These are phyloP conservation scores for Hypoxylon sp. DNA, from an alignment of 2,329 filamentous ascomycete species.

Conservation along the genomic window DNA sequence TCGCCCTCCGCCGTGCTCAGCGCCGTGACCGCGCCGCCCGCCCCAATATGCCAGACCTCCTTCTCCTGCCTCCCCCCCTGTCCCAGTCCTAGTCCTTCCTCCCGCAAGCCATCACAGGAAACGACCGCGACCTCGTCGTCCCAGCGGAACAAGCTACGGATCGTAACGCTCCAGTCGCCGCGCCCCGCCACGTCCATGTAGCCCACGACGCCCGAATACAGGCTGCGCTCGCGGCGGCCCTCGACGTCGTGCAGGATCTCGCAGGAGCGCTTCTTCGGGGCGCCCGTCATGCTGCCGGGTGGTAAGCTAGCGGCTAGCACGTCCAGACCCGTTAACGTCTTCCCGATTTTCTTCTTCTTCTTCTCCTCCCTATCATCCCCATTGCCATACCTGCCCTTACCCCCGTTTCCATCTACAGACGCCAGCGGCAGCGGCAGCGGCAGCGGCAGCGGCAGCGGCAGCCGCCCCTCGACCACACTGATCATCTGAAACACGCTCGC, in stretches of 20 bases:
- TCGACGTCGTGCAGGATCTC: slow-evolving; percentile 82
- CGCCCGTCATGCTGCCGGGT: slow-evolving; percentile 95
- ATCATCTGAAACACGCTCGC: slow-evolving; percentile 92
- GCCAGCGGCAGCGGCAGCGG: too few relatives aligned
- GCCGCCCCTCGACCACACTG: slow-evolving; percentile 81
- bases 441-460: slow-evolving; percentile 52
- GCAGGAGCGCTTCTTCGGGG: slow-evolving; percentile 92
- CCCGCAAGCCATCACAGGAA: too few relatives aligned
- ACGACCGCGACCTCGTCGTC: slow-evolving; percentile 64
- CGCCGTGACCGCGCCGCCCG: slow-evolving; percentile 89
- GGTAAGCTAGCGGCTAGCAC: slow-evolving; percentile 83
- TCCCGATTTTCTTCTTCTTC: too few relatives aligned
- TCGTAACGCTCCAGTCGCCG: slow-evolving; percentile 92
- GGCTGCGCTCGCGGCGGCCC: slow-evolving; percentile 69
- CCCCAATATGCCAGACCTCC: slow-evolving; percentile 85
- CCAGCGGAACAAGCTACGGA: slow-evolving; percentile 82
- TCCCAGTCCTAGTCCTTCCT: too few relatives aligned
- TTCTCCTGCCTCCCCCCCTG: slow-evolving; percentile 48
- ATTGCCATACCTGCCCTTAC: too few relatives aligned
- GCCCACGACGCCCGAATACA: slow-evolving; percentile 91
- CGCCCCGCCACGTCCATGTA: slow-evolving; percentile 88
- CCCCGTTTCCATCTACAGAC: neutral
- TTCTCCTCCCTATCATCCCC: neutral
- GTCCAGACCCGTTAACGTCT: slow-evolving; percentile 72
- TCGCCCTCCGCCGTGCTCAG: slow-evolving; percentile 84